Percentiles rank a stretch among this genome's conserved stretches.
phyloP scores from a whole-genome alignment of 768 basidiomycete genomes.

The Leccinum truebloodii region DNA sequence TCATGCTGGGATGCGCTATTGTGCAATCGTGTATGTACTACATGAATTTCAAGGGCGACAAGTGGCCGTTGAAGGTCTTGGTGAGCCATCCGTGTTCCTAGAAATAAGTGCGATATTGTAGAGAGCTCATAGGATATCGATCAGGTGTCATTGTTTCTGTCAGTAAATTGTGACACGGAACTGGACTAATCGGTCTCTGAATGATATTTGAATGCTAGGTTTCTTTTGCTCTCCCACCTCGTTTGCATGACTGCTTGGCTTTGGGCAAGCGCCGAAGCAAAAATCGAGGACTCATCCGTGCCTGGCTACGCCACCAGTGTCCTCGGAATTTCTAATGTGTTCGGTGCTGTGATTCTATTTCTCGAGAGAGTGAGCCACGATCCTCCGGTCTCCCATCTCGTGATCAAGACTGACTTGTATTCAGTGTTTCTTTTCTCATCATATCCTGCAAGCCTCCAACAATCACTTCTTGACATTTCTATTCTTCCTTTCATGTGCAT shows the following conservation, averaged over 20 bases:
- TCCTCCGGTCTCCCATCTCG: neutral
- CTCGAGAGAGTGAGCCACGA: constrained; percentile 16
- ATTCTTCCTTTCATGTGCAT: constrained; percentile 17
- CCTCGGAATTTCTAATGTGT: constrained; percentile 20
- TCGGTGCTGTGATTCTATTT: constrained; percentile 17
- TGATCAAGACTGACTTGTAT: neutral
- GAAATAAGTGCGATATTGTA: neutral
- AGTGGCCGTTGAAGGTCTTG: constrained; percentile 16
- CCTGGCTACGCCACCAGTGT: constrained; percentile 17
- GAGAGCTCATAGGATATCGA: constrained; percentile 3
- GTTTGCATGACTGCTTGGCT: constrained; percentile 21
- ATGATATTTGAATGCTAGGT: constrained; percentile 4
- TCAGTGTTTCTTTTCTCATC: constrained; percentile 25
- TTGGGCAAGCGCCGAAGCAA: constrained; percentile 16
- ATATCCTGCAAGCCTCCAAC: constrained; percentile 17
- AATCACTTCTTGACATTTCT: constrained; percentile 16
- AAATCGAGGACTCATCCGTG: neutral
- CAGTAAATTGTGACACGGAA: constrained; percentile 2
- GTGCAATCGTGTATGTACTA: constrained; percentile 30
- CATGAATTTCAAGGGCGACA: constrained; percentile 18
- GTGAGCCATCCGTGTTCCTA: constrained; percentile 14
- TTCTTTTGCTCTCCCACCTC: constrained; percentile 19
- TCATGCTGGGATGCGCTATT: no score
- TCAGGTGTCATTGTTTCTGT: constrained; percentile 22
- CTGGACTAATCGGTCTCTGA: constrained; percentile 9